phyloP scores from a whole-genome alignment of 192 early-diverging fungal genomes.

The Backusella westeae region DNA sequence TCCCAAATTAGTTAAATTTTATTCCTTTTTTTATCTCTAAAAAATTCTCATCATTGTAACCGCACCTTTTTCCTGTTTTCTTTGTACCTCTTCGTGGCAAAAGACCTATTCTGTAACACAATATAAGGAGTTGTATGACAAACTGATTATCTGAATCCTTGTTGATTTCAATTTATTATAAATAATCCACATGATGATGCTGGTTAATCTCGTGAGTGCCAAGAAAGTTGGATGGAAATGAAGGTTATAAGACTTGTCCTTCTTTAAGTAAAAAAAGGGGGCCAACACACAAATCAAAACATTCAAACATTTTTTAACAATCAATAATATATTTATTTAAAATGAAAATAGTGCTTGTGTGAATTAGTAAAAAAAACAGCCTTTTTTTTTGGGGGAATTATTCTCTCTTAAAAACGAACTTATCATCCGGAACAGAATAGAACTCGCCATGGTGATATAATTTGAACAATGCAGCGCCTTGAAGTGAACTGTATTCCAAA shows the following conservation, averaged over 20 bases:
- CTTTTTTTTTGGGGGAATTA: neutral
- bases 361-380: neutral
- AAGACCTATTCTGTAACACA: neutral
- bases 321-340: too few species aligned
- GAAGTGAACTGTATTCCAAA: neutral
- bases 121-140: neutral
- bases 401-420: neutral
- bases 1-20: neutral
- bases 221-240: neutral
- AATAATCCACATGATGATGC: neutral
- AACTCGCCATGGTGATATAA: neutral
- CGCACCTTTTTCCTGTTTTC: neutral
- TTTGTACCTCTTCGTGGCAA: neutral
- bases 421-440: neutral
- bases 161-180: neutral
- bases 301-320: too few species aligned
- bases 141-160: neutral
- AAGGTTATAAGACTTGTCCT: neutral
- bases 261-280: too few species aligned
- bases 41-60: neutral
- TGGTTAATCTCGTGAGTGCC: neutral
- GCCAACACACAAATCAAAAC: too few species aligned
- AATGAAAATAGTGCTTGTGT: too few species aligned
- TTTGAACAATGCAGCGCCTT: neutral
- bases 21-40: neutral